Base-by-base conservation (phyloP, 2,329 filamentous ascomycete species). In the Epichloe coenophiala region DNA sequence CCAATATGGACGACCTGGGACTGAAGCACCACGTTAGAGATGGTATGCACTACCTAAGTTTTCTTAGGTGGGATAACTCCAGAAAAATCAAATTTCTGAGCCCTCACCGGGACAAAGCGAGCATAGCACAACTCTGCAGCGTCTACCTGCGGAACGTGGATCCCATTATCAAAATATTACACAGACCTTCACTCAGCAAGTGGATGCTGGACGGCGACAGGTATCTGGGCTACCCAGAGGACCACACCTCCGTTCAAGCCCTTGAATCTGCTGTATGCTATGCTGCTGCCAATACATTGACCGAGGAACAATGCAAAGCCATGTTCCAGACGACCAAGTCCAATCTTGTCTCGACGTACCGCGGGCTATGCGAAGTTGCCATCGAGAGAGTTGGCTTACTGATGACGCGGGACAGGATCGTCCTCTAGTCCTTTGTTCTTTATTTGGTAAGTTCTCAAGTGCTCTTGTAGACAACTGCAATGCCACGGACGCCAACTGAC, bases 361-460 rank as follows among this genome's bases (percentile, higher is more conserved):
- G 47, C 33, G 27, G 33, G 15, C 31, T 37, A 31, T 49, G 47
- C 27, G 47, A 49, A 39, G 41, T 45, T 1, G 56, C 59, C 1
- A 40, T 63, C 2, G 59, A 59, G 27, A 49, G 46, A 13, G 56
- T 60, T 6, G 54, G 53, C 1, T 36, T 63, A 7, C 48, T 63
- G 0, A 56, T 56, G 1, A 62, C 61, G 6, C 48, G 49, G n/a
- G 60, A 63, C 42, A 58, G 59, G 1, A 59, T 59, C 5, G 54
- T 61, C 17, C 54, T 63, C 2, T 59, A 63, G 38, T 61, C 61
- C 1, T 64, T 64, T 51, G 56, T 63, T 19, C 47, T 64, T 21
- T 64, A 63, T 49, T 48, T 55, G 39, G 52, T 55, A 40, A 46
- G 54, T 36, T 2, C 5, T 39, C 11, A 15, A 27, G n/a, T 41